Percentiles rank a stretch among this genome's conserved stretches.
Evolutionary conservation across 768 basidiomycete genomes (phyloP).

Genomic region (Chalciporus sphaerocephalus): DNA sequence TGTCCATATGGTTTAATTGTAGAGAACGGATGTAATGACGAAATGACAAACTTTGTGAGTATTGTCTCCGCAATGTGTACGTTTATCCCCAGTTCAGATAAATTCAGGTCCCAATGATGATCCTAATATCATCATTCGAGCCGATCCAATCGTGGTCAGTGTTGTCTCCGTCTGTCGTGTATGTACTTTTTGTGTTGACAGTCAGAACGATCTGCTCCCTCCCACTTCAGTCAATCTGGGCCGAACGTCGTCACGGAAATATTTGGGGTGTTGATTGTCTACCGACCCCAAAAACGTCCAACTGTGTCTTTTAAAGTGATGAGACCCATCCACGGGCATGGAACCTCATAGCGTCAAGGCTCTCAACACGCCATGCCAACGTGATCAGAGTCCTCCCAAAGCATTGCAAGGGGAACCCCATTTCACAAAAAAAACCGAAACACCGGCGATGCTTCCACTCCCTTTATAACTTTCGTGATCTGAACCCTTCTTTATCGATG

Average conservation of each 20-base stretch:
- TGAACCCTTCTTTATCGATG: not conserved
- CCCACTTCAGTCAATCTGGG: not conserved
- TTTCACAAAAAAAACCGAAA: not conserved
- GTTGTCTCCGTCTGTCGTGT: not conserved
- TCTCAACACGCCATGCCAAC: not conserved
- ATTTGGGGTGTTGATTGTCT: not conserved
- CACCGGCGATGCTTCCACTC: not conserved
- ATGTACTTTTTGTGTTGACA: no score
- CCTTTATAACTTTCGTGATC: not conserved
- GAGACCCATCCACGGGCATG: not conserved
- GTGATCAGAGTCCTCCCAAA: not conserved
- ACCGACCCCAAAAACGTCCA: not conserved
- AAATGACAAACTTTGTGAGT: constrained; percentile 13
- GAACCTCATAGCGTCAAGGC: not conserved
- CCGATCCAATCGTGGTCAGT: not conserved
- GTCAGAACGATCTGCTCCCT: no score
- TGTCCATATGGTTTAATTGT: constrained; percentile 27
- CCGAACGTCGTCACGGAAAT: not conserved
- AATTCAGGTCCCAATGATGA: constrained; percentile 27
- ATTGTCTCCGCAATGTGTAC: constrained; percentile 10
- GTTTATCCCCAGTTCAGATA: constrained; percentile 19
- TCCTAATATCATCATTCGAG: constrained; percentile 1
- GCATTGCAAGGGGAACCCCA: not conserved
- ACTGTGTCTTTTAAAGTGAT: not conserved
- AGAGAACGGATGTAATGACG: constrained; percentile 10